Evolutionary conservation across 371 early-diverging fungal genomes (phyloP).

Genomic region (Apophysomyces elegans): DNA sequence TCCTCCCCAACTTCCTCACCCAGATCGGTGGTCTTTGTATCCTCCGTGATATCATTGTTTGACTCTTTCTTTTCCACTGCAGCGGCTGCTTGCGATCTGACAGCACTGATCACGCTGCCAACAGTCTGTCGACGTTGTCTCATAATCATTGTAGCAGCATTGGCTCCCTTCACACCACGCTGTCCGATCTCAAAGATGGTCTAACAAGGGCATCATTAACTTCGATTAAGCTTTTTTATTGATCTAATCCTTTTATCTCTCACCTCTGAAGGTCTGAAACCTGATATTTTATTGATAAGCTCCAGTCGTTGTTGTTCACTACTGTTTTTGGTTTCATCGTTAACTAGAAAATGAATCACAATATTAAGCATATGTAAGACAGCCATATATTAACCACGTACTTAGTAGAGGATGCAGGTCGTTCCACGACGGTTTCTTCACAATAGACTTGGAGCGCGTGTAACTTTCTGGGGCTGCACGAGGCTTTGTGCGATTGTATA

Average conservation of each 20-base stretch:
- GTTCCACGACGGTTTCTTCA: conserved; percentile 54
- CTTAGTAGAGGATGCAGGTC: conserved; percentile 82
- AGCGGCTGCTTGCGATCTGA: conserved; percentile 45
- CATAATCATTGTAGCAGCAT: conserved; percentile 79
- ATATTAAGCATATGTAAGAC: conserved; percentile 2
- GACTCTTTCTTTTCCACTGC: conserved; percentile 20
- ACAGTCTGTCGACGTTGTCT: conserved; percentile 72
- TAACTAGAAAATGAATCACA: conserved; percentile 8
- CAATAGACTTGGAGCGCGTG: conserved; percentile 82
- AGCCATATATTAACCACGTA: conserved; percentile 20
- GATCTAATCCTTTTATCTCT: not conserved
- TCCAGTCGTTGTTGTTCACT: conserved; percentile 64
- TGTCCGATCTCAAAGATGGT: conserved; percentile 93
- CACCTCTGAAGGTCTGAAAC: conserved; percentile 81
- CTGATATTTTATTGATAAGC: conserved; percentile 74
- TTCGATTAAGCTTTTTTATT: too few species aligned
- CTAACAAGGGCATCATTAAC: conserved; percentile 18
- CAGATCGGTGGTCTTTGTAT: conserved; percentile 29
- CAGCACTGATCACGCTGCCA: conserved; percentile 60
- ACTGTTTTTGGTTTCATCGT: conserved; percentile 29
- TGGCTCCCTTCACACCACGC: conserved; percentile 77
- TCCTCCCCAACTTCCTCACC: conserved; percentile 58
- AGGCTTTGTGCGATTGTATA: conserved; percentile 83
- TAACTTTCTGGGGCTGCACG: conserved; percentile 87
- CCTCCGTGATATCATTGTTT: conserved; percentile 19